These are phyloP conservation scores for Cadophora luteo-olivacea DNA, from an alignment of 2,329 filamentous ascomycete genomes.

Conservation along the genomic window DNA sequence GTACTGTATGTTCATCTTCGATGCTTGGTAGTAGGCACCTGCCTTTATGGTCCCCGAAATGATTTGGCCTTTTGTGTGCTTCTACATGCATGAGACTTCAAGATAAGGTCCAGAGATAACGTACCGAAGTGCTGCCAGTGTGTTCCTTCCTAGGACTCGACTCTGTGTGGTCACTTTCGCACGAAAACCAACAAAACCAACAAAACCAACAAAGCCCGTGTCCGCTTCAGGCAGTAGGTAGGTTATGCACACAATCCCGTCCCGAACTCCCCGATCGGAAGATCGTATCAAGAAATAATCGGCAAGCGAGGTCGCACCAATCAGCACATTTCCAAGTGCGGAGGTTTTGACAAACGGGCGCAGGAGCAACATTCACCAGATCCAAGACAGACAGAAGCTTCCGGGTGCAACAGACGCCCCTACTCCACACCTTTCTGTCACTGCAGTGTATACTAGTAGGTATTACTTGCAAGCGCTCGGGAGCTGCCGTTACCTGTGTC, in stretches of 20 bases:
- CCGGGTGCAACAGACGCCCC: constrained; percentile 2
- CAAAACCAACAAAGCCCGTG: constrained; percentile 11
- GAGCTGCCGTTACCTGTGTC: constrained; percentile 21
- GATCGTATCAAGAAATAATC: not conserved
- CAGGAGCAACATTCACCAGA: not conserved
- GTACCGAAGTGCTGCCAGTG: not conserved
- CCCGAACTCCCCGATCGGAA: constrained; percentile 12
- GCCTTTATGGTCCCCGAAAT: not conserved
- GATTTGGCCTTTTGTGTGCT: too few species aligned
- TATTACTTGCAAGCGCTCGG: constrained; percentile 23
- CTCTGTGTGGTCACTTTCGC: not conserved
- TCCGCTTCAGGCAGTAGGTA: not conserved
- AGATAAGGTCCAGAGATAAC: too few species aligned
- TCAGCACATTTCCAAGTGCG: not conserved
- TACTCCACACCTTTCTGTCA: not conserved
- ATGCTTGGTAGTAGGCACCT: not conserved
- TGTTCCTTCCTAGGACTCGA: too few species aligned
- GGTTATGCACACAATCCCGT: constrained; percentile 16
- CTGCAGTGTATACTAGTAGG: not conserved
- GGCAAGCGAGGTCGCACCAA: not conserved
- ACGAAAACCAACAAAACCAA: constrained; percentile 1
- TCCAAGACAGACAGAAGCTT: not conserved
- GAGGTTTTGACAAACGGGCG: not conserved
- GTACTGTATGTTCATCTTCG: not conserved
- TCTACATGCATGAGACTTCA: too few species aligned